These are phyloP conservation scores for Fusarium domesticum DNA, from an alignment of 2,329 filamentous ascomycete species.

Conservation along the genomic window DNA sequence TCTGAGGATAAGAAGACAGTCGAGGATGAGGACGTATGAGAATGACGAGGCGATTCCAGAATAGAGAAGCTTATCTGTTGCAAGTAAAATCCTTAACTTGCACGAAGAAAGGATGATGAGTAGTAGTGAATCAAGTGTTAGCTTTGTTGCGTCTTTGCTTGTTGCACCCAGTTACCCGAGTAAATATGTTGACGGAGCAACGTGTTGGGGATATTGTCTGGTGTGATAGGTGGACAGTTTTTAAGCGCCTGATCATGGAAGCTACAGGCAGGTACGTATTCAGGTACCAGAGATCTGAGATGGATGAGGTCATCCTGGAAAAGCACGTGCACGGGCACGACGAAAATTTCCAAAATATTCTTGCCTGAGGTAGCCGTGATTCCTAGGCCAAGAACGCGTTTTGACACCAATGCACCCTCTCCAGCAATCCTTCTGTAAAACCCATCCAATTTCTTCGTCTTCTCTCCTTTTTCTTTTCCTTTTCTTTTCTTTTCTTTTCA, in stretches of 20 bases:
- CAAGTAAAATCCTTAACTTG: slow-evolving; percentile 13
- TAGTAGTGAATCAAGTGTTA: slow-evolving; percentile 25
- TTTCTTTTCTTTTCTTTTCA: not conserved
- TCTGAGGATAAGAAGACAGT: not conserved
- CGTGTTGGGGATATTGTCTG: too few relatives aligned
- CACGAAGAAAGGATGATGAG: slow-evolving; percentile 19
- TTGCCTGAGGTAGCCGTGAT: slow-evolving; percentile 6
- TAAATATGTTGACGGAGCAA: slow-evolving; percentile 38
- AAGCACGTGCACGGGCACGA: slow-evolving; percentile 8
- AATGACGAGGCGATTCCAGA: slow-evolving; percentile 2
- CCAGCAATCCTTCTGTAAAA: slow-evolving; percentile 3
- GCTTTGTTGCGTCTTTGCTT: slow-evolving; percentile 21
- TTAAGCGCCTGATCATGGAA: too few relatives aligned
- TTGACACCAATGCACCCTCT: slow-evolving; percentile 13
- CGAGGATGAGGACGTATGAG: slow-evolving; percentile 4
- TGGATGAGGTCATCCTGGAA: not conserved
- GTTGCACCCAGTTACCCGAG: slow-evolving; percentile 29
- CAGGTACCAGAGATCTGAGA: not conserved
- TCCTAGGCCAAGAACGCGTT: slow-evolving; percentile 13
- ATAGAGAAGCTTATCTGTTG: slow-evolving; percentile 15
- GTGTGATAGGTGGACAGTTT: too few relatives aligned
- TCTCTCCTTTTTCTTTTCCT: slow-evolving; percentile 9
- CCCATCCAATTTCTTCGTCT: not conserved
- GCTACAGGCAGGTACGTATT: too few relatives aligned
- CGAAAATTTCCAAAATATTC: slow-evolving; percentile 19